Evolutionary conservation across 306 rosid species (phyloP).

Genomic region (Cercis canadensis): DNA sequence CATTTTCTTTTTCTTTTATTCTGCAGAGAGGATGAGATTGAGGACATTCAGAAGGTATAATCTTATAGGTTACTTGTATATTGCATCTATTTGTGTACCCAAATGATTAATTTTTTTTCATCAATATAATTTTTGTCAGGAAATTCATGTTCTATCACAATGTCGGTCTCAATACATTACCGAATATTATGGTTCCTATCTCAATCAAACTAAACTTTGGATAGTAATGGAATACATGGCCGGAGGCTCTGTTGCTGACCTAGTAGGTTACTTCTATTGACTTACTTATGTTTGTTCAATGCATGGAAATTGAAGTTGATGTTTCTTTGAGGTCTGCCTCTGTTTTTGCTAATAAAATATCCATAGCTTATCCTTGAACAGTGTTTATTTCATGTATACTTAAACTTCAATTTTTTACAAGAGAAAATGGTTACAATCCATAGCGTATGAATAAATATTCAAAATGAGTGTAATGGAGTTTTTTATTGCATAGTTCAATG

Average conservation of each 20-base stretch:
- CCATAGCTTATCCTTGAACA: background rate
- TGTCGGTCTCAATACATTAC: slow-evolving; percentile 96
- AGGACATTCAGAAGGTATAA: slow-evolving; percentile 95
- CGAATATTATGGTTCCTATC: slow-evolving; percentile 94
- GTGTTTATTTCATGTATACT: background rate
- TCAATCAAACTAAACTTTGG: slow-evolving; percentile 96
- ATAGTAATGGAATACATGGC: slow-evolving; percentile 99
- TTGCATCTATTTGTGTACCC: slow-evolving; percentile 24
- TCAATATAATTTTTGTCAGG: slow-evolving; percentile 74
- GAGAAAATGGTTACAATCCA: slow-evolving; percentile 3
- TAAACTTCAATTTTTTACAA: background rate
- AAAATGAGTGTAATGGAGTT: background rate
- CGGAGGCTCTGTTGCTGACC: slow-evolving; percentile 99
- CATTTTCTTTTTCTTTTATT: slow-evolving; percentile 33
- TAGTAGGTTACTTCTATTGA: slow-evolving; percentile 76
- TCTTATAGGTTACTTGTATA: slow-evolving; percentile 29
- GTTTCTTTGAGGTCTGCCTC: slow-evolving; percentile 4
- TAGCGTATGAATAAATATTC: background rate
- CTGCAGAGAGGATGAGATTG: slow-evolving; percentile 97
- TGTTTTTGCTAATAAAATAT: background rate
- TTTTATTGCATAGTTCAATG: slow-evolving; percentile 19
- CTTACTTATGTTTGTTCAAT: slow-evolving; percentile 45
- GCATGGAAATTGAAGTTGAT: slow-evolving; percentile 35
- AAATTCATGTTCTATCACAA: slow-evolving; percentile 96
- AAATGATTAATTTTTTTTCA: slow-evolving; percentile 39